A percentile compares a stretch with the other conserved stretches of the same genome.
Conservation (phyloP, 176 grass and related monocot genomes). For the Musa acuminata region DNA sequence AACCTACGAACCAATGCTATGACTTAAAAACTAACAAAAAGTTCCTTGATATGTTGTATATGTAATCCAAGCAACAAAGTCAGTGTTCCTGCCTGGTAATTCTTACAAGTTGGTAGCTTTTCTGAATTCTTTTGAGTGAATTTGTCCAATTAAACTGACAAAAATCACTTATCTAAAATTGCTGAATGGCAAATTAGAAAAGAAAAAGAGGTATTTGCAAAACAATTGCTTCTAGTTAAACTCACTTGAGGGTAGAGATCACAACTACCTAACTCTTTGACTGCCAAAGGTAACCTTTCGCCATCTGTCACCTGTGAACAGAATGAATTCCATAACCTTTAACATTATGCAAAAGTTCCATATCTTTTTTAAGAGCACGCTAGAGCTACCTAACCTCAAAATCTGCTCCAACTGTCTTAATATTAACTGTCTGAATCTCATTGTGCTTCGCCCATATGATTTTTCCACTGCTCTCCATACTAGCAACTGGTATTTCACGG, state of each 20-base stretch:
- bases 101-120: background rate
- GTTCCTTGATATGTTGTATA: too few relatives aligned
- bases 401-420: slow-evolving; percentile 74
- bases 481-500: slow-evolving; percentile 90
- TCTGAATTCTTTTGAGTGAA: background rate
- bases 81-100: background rate
- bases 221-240: slow-evolving; percentile 5
- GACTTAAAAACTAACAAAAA: too few relatives aligned
- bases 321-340: slow-evolving; percentile 20
- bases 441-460: slow-evolving; percentile 99
- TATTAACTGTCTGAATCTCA: slow-evolving; percentile 96
- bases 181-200: background rate
- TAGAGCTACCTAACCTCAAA: slow-evolving; percentile 52
- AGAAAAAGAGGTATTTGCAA: background rate
- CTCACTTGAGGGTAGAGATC: slow-evolving; percentile 95
- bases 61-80: background rate
- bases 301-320: slow-evolving; percentile 64
- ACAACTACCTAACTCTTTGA: slow-evolving; percentile 95
- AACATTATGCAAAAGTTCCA: background rate
- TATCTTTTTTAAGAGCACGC: background rate
- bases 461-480: slow-evolving; percentile 93
- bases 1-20: too few relatives aligned
- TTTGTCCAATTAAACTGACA: background rate
- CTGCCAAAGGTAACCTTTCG: slow-evolving; percentile 85
- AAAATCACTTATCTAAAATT: background rate